Evolutionary conservation across 768 basidiomycete species (phyloP), one percentile per base, ranked within the genome.

Genomic region (Lactifluus hygrophoroides): DNA sequence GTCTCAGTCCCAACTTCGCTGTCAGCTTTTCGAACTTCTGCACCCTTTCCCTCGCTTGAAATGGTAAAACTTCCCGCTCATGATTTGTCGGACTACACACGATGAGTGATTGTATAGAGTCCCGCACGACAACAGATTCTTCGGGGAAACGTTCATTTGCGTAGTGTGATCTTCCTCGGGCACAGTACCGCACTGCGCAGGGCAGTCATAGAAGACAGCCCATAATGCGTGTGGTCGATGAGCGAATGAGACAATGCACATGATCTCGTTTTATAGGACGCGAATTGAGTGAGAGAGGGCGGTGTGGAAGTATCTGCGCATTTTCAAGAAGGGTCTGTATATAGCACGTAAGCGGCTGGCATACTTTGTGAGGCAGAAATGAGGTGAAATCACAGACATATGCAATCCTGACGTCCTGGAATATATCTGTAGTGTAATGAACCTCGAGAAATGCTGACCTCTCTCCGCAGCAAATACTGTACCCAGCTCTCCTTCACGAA

Each of bases 121-220:
- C 62, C 7, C 10, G 44, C 16, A 57, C 19, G 14, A 50, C 44
- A 25, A 48, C 67, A 14, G 51, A 66, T 55, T 69, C 66, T 30
- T 76, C 57, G 52, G 67, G 68, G 58, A 77, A n/a, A 72, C 38
- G 92, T 79, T 57, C 79, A 84, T 65, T 94, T 76, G 8, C 85
- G 76, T 21, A 94, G 77, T 0, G 94, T 91, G 52, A 84, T 95
- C 94, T 66, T 87, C 90, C 17, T 95, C 94, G 17, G 87, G 76
- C 38, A 93, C 80, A 0, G 90, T 86, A 21, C 90, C 92, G 68
- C 97, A 98, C 3, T 94, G 83, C 3, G 94, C 92, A 0, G 92
- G 88, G 67, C 87, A 96, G 72, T 98, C 94, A 60, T 88, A 88
- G 73, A 98, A 98, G 11, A 80, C 88, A 8, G 86, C 84, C 0